Conservation (phyloP, 352 stramenopile species). For the Pythium vanterpoolii region DNA sequence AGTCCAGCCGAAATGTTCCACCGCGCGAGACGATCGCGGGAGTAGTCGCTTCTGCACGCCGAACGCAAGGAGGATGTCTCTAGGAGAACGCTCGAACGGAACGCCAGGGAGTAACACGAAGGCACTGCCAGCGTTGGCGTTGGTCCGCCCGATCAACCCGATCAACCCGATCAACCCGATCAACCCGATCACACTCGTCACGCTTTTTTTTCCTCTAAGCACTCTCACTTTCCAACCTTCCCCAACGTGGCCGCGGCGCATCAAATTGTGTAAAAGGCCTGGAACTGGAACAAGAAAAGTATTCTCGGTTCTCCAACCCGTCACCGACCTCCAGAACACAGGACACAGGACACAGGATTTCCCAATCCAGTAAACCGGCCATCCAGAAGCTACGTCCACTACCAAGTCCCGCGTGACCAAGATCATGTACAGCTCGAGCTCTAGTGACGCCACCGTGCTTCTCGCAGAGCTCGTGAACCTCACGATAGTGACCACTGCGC, state of each 20-base stretch:
- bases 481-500: not conserved
- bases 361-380: not conserved
- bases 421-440: not conserved
- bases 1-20: conserved; percentile 3
- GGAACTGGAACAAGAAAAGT: not conserved
- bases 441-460: not conserved
- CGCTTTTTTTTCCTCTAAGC: not conserved
- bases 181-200: not conserved
- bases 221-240: conserved; percentile 7
- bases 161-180: no score
- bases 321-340: not conserved
- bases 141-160: not conserved
- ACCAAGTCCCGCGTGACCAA: not conserved
- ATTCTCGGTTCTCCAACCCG: not conserved
- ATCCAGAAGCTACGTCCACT: not conserved
- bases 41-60: not conserved
- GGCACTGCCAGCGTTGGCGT: not conserved
- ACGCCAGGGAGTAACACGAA: conserved; percentile 12
- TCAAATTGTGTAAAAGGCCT: not conserved
- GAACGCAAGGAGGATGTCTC: not conserved
- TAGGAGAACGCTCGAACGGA: conserved; percentile 1
- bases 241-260: not conserved
- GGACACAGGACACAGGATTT: not conserved
- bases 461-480: not conserved
- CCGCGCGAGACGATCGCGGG: not conserved